These are phyloP conservation scores for Naganishia sp. DNA, from an alignment of 1,284 basidiomycete species.

Conservation along the genomic window DNA sequence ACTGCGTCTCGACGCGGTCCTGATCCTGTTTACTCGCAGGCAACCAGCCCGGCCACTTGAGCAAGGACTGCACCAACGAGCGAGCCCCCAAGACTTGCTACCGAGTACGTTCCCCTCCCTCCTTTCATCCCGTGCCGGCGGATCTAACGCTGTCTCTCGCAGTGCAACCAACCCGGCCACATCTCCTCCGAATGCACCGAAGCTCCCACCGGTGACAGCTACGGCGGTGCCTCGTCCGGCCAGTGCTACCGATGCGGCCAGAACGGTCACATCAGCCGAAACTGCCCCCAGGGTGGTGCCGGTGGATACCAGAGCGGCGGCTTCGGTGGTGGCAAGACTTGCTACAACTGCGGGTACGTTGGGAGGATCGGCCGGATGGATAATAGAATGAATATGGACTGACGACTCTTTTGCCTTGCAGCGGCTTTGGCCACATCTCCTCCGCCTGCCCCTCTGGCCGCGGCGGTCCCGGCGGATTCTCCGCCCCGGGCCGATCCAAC, in stretches of 20 bases:
- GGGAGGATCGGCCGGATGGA: too few relatives aligned
- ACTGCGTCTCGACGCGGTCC: not conserved
- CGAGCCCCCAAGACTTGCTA: constrained; percentile 39
- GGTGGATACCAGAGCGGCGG: constrained; percentile 24
- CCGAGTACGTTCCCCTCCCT: constrained; percentile 26
- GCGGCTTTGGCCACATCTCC: constrained; percentile 34
- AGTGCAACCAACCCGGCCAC: constrained; percentile 40
- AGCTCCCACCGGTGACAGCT: constrained; percentile 32
- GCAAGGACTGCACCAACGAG: constrained; percentile 33
- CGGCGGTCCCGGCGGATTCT: constrained; percentile 5
- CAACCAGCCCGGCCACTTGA: constrained; percentile 33
- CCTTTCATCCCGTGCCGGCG: not conserved
- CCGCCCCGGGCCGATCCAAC: constrained; percentile 12
- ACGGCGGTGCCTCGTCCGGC: constrained; percentile 31
- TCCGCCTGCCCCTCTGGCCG: constrained; percentile 32
- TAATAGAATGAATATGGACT: not conserved
- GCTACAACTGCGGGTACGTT: constrained; percentile 35
- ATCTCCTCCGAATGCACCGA: constrained; percentile 38
- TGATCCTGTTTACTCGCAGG: not conserved
- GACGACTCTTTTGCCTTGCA: not conserved
- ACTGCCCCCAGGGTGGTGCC: constrained; percentile 33
- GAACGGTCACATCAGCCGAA: constrained; percentile 35
- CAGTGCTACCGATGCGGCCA: constrained; percentile 36
- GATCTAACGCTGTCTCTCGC: not conserved
- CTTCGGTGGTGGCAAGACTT: constrained; percentile 33